phyloP scores from a whole-genome alignment of 345 rosid genomes.

The Arabidopsis suecica region DNA sequence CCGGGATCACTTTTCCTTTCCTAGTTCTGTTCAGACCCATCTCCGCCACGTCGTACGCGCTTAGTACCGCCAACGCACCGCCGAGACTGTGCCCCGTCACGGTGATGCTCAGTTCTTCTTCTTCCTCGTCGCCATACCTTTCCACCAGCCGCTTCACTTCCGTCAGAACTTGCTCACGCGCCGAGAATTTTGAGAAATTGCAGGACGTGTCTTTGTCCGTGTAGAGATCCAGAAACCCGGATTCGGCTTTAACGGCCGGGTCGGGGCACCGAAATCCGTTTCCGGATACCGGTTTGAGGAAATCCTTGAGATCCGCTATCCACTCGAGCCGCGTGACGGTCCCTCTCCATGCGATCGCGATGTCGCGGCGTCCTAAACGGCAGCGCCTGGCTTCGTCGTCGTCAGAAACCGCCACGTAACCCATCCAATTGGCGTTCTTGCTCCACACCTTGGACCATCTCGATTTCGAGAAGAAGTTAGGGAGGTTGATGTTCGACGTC shows the following conservation, averaged over 20 bases:
- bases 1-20: conserved; percentile 52
- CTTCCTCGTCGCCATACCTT: conserved; percentile 52
- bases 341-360: conserved; percentile 68
- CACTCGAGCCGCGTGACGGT: conserved; percentile 75
- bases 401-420: conserved; percentile 67
- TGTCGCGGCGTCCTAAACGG: conserved; percentile 65
- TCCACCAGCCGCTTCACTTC: conserved; percentile 61
- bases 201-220: conserved; percentile 59
- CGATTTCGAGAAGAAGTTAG: conserved; percentile 75
- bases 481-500: conserved; percentile 67
- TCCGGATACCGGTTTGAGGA: conserved; percentile 51
- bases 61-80: conserved; percentile 65
- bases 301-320: conserved; percentile 71
- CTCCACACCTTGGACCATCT: conserved; percentile 80
- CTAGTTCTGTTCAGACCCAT: conserved; percentile 53
- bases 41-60: conserved; percentile 73
- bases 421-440: conserved; percentile 76
- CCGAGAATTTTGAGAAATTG: conserved; percentile 62
- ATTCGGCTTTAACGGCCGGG: conserved; percentile 62
- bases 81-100: conserved; percentile 81
- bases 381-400: conserved; percentile 42
- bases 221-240: conserved; percentile 76
- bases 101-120: conserved; percentile 56
- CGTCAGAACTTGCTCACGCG: conserved; percentile 61
- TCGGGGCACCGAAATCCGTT: conserved; percentile 65